These are phyloP conservation scores for Lentinula edodes DNA, from an alignment of 768 basidiomycete genomes.

Conservation along the genomic window DNA sequence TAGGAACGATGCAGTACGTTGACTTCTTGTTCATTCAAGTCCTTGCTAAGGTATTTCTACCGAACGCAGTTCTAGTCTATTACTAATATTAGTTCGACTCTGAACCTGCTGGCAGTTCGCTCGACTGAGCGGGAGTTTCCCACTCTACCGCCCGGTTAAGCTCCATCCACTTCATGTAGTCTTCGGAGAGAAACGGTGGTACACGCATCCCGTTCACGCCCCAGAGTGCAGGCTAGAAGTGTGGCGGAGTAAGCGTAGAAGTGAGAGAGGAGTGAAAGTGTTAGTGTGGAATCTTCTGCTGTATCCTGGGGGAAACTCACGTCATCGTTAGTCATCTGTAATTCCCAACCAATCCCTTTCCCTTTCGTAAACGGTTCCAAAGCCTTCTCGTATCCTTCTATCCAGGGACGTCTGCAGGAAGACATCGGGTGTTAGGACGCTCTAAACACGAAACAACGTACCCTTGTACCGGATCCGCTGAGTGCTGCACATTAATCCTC, in stretches of 20 bases:
- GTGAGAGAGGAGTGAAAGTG: neutral
- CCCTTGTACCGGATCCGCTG: slow-evolving; percentile 14
- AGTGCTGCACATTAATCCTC: slow-evolving; percentile 16
- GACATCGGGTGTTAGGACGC: neutral
- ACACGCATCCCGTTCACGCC: slow-evolving; percentile 1
- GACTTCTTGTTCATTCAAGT: too few species aligned
- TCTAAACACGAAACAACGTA: slow-evolving; percentile 4
- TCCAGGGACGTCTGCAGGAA: slow-evolving; percentile 1
- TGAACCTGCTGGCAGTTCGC: neutral
- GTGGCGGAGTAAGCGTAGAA: neutral
- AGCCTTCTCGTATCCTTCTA: slow-evolving; percentile 7
- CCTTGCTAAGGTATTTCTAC: too few species aligned
- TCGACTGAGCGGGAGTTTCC: neutral
- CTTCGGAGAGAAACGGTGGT: neutral
- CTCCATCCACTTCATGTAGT: neutral
- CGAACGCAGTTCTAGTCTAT: too few species aligned
- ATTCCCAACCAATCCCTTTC: slow-evolving; percentile 10
- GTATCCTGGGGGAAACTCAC: slow-evolving; percentile 3
- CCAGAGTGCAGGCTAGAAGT: neutral
- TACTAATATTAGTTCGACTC: neutral
- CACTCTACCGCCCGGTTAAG: slow-evolving; percentile 1
- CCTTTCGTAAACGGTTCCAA: slow-evolving; percentile 9
- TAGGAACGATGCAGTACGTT: too few species aligned
- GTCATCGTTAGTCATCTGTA: slow-evolving; percentile 5
- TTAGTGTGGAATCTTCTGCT: neutral